Evolutionary conservation across 2,329 filamentous ascomycete species (phyloP), one percentile per base, ranked within the genome.

Genomic region (Xylaria digitata): DNA sequence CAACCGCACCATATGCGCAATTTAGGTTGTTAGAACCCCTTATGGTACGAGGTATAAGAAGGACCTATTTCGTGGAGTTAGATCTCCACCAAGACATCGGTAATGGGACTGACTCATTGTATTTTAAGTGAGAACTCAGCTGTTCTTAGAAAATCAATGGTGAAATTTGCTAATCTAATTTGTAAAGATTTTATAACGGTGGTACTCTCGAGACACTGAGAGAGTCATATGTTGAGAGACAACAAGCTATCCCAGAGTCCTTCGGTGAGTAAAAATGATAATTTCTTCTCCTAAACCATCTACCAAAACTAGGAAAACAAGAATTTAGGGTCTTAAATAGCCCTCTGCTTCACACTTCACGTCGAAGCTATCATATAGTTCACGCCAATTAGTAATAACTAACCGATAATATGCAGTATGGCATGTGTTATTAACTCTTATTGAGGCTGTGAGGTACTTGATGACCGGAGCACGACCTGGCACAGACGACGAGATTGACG

Each of bases 371-470:
- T 19, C 19, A 49, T 4, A 30, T 3, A 4, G 1, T n/a, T 11
- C 30, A 21, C 13, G 32, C 17, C 4, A n/a, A 32, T 11, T 7
- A 50, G 23, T 42, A 30, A 9, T 45, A n/a, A 30, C 52, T 62
- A 4, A 62, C 52, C 46, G 15, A 45, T 1, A 32, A n/a, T 30
- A 30, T 34, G 3, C 42, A 66, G 64, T 66, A 54, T 66, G 64
- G 64, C 64, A 66, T 54, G 23, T 66, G 5, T 30, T 58, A 5
- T 52, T 66, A 50, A 63, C 64, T 2, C 64, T 66, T 11, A 37
- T 66, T 13, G 64, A 66, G 37, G 60, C 60, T 23, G 55, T 66
- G 30, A 63, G 64, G n/a, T 66, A 50, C 13, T 11, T 66, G 7
- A 54, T 60, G 0, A 66, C n/a, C 2, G 60, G 60, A 45, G 45